A percentile compares a stretch with the other conserved stretches of the same genome.
Conservation (phyloP, 139 green algal genomes). For the Chlamydomonas schloesseri region DNA sequence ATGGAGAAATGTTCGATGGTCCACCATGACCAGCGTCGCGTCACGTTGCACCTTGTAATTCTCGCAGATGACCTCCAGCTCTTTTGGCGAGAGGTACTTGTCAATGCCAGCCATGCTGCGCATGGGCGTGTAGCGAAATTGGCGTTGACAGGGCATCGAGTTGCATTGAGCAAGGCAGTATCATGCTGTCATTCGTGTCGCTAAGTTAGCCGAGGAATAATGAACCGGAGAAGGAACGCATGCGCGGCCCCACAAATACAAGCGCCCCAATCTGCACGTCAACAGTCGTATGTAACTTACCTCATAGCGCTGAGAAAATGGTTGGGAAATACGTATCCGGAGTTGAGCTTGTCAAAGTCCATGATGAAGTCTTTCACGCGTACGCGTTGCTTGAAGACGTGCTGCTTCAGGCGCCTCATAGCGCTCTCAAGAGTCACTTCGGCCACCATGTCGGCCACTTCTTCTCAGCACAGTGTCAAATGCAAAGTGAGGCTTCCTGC, state of each 20-base stretch:
- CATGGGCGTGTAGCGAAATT: neutral
- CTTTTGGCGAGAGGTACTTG: constrained; percentile 58
- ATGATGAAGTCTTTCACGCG: constrained; percentile 75
- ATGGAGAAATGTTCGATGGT: constrained; percentile 68
- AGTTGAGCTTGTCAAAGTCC: constrained; percentile 82
- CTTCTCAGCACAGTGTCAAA: too few relatives aligned
- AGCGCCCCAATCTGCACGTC: too few relatives aligned
- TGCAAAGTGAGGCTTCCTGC: too few relatives aligned
- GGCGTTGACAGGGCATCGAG: neutral
- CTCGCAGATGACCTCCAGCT: constrained; percentile 70
- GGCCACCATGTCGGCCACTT: neutral
- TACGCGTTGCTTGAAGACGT: constrained; percentile 79
- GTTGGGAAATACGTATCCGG: constrained; percentile 73
- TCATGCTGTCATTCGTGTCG: neutral
- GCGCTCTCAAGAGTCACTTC: constrained; percentile 46
- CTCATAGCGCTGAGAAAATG: constrained; percentile 73
- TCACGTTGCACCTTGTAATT: constrained; percentile 49
- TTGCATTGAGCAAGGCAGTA: neutral
- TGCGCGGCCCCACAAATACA: too few relatives aligned
- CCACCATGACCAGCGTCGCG: constrained; percentile 52
- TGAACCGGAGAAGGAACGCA: too few relatives aligned
- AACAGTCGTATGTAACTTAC: neutral
- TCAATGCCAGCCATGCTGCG: constrained; percentile 69
- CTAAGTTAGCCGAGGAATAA: too few relatives aligned
- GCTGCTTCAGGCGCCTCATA: constrained; percentile 69